A percentile compares a stretch with the other conserved stretches of the same genome.
Evolutionary conservation across 2,329 filamentous ascomycete genomes (phyloP).

Genomic region (Rosellinia necatrix): DNA sequence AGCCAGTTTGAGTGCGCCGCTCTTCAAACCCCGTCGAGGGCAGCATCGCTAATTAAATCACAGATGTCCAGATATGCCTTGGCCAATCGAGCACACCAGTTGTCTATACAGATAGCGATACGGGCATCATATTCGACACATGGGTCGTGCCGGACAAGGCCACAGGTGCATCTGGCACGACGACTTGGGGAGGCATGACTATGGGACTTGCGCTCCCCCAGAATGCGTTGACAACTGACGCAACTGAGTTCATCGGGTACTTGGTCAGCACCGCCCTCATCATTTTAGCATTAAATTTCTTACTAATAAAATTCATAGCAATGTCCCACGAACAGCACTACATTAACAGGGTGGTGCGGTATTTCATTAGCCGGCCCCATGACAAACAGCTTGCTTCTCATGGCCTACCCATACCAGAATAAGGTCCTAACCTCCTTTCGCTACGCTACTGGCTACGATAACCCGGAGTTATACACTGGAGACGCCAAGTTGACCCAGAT

Average conservation of each 20-base stretch:
- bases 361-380: slow-evolving; percentile 61
- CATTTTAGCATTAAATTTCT: not conserved
- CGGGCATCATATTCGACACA: slow-evolving; percentile 59
- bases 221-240: slow-evolving; percentile 51
- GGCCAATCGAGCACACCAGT: slow-evolving; percentile 34
- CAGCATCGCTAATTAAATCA: slow-evolving; percentile 26
- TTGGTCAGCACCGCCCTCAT: slow-evolving; percentile 47
- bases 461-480: slow-evolving; percentile 64
- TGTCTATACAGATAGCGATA: slow-evolving; percentile 51
- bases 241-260: slow-evolving; percentile 63
- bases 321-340: slow-evolving; percentile 50
- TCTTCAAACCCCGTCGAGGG: not conserved
- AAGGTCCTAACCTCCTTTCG: slow-evolving; percentile 62
- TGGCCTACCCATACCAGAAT: slow-evolving; percentile 60
- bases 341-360: slow-evolving; percentile 61
- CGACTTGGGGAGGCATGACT: slow-evolving; percentile 51
- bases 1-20: slow-evolving; percentile 31
- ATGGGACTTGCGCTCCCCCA: slow-evolving; percentile 61
- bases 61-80: slow-evolving; percentile 35
- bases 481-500: slow-evolving; percentile 66
- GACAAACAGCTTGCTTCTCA: slow-evolving; percentile 61
- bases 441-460: slow-evolving; percentile 61
- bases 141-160: slow-evolving; percentile 46
- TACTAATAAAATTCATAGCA: slow-evolving; percentile 41
- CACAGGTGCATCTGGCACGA: slow-evolving; percentile 35